Percentiles rank a stretch among this genome's conserved stretches.
These are phyloP conservation scores for Acorus calamus DNA, from an alignment of 106 monocot genomes.

Conservation along the genomic window DNA sequence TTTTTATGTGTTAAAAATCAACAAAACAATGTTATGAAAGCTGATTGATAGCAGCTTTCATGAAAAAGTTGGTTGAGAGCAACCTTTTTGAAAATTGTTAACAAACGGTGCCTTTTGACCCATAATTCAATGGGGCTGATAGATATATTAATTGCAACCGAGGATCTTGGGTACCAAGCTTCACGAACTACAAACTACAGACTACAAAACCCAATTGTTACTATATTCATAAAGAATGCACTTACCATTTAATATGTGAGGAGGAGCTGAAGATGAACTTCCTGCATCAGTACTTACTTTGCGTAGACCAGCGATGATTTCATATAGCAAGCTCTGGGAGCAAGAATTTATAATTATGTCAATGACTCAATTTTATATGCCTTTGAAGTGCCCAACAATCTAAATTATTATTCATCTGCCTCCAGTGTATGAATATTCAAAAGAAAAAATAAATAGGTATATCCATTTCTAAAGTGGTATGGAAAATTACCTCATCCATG, in stretches of 20 bases:
- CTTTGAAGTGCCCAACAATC: too few relatives aligned
- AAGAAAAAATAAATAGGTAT: too few relatives aligned
- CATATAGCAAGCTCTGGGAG: slow-evolving; percentile 72
- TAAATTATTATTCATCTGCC: too few relatives aligned
- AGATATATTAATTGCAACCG: too few relatives aligned
- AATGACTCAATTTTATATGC: too few relatives aligned
- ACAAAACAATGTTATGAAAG: too few relatives aligned
- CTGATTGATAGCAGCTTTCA: too few relatives aligned
- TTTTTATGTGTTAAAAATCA: too few relatives aligned
- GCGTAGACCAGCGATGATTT: slow-evolving; percentile 64
- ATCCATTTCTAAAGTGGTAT: background rate
- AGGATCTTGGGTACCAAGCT: too few relatives aligned
- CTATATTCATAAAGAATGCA: background rate
- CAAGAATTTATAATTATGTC: background rate
- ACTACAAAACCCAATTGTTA: background rate
- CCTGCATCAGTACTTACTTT: slow-evolving; percentile 36
- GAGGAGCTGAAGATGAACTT: slow-evolving; percentile 72
- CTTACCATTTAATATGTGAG: slow-evolving; percentile 43
- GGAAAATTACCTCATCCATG: slow-evolving; percentile 64
- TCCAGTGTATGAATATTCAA: too few relatives aligned
- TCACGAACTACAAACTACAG: background rate
- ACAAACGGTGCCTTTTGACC: background rate
- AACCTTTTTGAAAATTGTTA: background rate
- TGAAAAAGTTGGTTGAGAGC: too few relatives aligned
- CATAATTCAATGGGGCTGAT: too few relatives aligned